Percentiles rank a stretch among this genome's conserved stretches.
phyloP scores from a whole-genome alignment of 257 asterid species.

The Gynochthodes officinalis region DNA sequence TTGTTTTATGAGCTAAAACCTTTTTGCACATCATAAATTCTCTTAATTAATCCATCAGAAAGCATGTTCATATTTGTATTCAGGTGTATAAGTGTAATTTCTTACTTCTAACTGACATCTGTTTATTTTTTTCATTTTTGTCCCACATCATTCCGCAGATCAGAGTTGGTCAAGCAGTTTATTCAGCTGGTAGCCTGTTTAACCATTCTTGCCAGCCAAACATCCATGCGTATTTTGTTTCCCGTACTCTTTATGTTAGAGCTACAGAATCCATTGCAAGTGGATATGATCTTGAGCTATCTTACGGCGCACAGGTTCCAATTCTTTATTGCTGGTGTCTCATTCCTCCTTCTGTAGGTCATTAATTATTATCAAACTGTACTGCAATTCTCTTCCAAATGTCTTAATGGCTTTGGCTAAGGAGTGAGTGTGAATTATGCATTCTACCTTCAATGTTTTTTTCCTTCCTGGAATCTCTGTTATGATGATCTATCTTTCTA shows the following conservation, averaged over 20 bases:
- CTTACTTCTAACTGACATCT: conserved; percentile 19
- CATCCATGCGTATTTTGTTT: conserved; percentile 71
- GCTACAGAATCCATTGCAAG: conserved; percentile 61
- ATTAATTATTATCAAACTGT: background rate
- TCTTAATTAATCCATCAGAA: background rate
- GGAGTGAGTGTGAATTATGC: background rate
- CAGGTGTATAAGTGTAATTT: conserved; percentile 5
- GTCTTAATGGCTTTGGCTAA: background rate
- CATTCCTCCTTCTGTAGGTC: conserved; percentile 8
- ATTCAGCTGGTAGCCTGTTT: conserved; percentile 72
- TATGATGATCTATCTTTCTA: background rate
- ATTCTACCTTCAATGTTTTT: background rate
- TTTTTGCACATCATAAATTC: too few species aligned
- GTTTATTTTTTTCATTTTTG: conserved; percentile 16
- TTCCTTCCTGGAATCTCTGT: background rate
- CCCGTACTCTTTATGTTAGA: conserved; percentile 76
- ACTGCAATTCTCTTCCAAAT: background rate
- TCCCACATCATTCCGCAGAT: conserved; percentile 40
- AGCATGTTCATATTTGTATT: background rate
- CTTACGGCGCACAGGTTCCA: conserved; percentile 79
- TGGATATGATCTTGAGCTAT: conserved; percentile 73
- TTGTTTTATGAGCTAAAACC: background rate
- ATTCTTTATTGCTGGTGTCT: background rate
- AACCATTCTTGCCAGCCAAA: conserved; percentile 96
- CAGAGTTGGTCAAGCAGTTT: conserved; percentile 90